A percentile compares a stretch with the other conserved stretches of the same genome.
phyloP scores from a whole-genome alignment of 441 rosid genomes.

The Biscutella auriculata region DNA sequence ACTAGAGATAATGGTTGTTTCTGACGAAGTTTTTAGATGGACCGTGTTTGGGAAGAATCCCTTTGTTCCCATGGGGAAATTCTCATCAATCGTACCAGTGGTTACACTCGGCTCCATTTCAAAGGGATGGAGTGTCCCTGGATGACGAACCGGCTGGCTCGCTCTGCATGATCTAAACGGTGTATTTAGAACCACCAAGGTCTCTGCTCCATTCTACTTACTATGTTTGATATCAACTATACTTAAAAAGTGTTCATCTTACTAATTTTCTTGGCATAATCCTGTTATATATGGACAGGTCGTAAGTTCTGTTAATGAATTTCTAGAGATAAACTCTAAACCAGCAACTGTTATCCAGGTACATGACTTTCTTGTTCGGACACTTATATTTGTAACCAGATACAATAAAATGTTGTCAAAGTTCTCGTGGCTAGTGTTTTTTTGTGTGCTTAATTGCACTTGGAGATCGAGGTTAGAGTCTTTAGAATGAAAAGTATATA shows the following conservation, averaged over 20 bases:
- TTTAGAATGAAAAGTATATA: too few species aligned
- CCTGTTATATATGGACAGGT: constrained; percentile 21
- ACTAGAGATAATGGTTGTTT: constrained; percentile 50
- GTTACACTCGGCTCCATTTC: constrained; percentile 53
- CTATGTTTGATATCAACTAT: too few species aligned
- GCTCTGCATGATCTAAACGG: constrained; percentile 34
- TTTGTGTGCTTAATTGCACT: too few species aligned
- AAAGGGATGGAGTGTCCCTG: constrained; percentile 61
- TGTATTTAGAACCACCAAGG: constrained; percentile 32
- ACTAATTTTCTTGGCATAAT: background rate
- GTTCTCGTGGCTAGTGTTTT: too few species aligned
- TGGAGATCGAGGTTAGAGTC: too few species aligned
- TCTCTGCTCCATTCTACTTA: too few species aligned
- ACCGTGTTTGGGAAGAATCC: constrained; percentile 38
- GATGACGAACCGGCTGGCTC: constrained; percentile 64
- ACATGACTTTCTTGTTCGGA: background rate
- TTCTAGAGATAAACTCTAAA: constrained; percentile 26
- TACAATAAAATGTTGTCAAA: too few species aligned
- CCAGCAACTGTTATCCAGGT: constrained; percentile 56
- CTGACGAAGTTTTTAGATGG: constrained; percentile 55
- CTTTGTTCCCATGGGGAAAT: constrained; percentile 49
- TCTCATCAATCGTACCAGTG: constrained; percentile 47
- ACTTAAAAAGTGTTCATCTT: too few species aligned
- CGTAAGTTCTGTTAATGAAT: constrained; percentile 20
- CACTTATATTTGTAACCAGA: too few species aligned